phyloP scores from a whole-genome alignment of 202 grass and related monocot species.

The Bolboschoenoplectus hybrid region DNA sequence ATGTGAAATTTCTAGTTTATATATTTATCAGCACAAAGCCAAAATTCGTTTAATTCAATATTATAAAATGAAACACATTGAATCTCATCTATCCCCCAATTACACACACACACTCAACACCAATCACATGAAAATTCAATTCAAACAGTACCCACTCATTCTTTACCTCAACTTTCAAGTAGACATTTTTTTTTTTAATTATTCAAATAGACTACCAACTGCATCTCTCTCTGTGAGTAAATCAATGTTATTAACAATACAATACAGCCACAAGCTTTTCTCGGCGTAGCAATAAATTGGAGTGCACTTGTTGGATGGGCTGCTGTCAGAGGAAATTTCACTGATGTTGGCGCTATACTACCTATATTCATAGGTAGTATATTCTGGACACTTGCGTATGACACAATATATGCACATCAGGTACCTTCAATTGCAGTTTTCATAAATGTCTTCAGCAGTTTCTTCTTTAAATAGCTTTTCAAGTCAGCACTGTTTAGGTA shows the following conservation, averaged over 20 bases:
- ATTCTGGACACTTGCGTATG: constrained; percentile 61
- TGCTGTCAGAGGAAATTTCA: constrained; percentile 49
- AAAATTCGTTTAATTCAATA: neutral
- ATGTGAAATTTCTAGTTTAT: neutral
- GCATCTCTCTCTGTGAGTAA: neutral
- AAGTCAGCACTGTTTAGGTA: too few species aligned
- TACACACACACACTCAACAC: neutral
- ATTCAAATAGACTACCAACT: neutral
- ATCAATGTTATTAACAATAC: neutral
- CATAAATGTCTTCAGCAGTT: neutral
- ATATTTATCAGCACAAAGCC: neutral
- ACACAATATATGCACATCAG: constrained; percentile 66
- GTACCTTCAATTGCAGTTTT: constrained; percentile 12
- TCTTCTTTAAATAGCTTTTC: neutral
- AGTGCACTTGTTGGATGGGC: constrained; percentile 50
- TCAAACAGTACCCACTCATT: neutral
- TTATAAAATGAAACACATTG: neutral
- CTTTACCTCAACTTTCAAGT: neutral
- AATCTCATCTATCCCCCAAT: constrained; percentile 2
- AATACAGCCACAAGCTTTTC: constrained; percentile 54
- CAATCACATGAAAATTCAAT: neutral
- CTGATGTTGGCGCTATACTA: constrained; percentile 42
- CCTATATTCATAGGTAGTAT: constrained; percentile 46
- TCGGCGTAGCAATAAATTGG: constrained; percentile 54
- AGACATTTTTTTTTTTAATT: too few species aligned